phyloP scores from a whole-genome alignment of 2,329 filamentous ascomycete species.

The Diaporthe sp. region DNA sequence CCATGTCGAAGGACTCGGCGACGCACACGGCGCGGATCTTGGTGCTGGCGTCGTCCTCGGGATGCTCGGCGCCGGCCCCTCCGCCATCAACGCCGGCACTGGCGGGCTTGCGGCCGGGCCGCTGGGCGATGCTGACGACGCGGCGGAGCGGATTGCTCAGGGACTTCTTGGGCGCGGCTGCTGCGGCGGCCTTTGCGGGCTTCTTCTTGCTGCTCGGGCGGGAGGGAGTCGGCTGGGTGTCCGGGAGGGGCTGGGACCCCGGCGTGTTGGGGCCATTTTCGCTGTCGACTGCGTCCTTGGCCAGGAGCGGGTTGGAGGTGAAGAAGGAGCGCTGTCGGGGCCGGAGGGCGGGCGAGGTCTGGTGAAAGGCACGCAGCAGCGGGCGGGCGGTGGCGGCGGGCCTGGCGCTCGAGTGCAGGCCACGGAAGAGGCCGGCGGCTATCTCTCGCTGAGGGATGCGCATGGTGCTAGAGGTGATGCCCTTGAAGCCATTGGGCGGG shows the following conservation, averaged over 20 bases:
- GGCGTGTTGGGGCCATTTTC: slow-evolving; percentile 11
- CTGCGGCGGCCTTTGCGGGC: slow-evolving; percentile 38
- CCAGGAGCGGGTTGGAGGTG: slow-evolving; percentile 72
- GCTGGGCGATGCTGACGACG: slow-evolving; percentile 88
- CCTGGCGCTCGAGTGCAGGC: slow-evolving; percentile 46
- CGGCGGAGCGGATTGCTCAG: slow-evolving; percentile 85
- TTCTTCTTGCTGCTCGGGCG: slow-evolving; percentile 35
- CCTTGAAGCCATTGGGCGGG: slow-evolving; percentile 37
- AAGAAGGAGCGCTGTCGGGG: slow-evolving; percentile 74
- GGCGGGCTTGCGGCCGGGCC: slow-evolving; percentile 54
- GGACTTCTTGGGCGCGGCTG: slow-evolving; percentile 68
- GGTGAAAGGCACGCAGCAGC: slow-evolving; percentile 59
- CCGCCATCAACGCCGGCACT: slow-evolving; percentile 57
- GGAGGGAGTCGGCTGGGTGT: background rate
- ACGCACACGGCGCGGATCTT: slow-evolving; percentile 73
- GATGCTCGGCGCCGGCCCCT: slow-evolving; percentile 43
- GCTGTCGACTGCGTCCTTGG: slow-evolving; percentile 50
- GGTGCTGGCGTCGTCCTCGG: slow-evolving; percentile 52
- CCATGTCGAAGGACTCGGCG: slow-evolving; percentile 75
- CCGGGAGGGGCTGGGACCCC: background rate
- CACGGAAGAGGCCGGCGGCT: slow-evolving; percentile 35
- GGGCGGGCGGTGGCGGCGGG: slow-evolving; percentile 44
- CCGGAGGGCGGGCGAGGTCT: slow-evolving; percentile 57
- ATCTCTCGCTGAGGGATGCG: slow-evolving; percentile 37
- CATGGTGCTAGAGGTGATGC: slow-evolving; percentile 31